Conservation (phyloP, 2,329 filamentous ascomycete genomes). For the Beauveria medogensis region DNA sequence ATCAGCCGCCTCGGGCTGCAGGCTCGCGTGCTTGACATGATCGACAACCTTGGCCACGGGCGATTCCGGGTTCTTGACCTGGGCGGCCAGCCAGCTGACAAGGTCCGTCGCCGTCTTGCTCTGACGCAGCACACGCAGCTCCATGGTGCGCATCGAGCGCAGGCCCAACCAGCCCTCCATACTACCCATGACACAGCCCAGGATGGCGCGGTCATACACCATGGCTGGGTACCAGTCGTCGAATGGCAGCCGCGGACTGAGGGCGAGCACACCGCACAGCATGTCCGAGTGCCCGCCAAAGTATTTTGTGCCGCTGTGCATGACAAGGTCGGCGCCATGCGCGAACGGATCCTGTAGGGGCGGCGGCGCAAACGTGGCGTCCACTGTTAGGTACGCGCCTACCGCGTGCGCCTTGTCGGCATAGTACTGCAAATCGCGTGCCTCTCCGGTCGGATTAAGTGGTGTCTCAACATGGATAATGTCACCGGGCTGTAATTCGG, state of each 20-base stretch:
- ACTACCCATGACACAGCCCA: constrained; percentile 81
- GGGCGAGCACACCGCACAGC: constrained; percentile 75
- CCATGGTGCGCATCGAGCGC: constrained; percentile 75
- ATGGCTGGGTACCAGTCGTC: constrained; percentile 54
- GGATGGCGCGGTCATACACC: constrained; percentile 59
- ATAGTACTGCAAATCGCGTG: constrained; percentile 63
- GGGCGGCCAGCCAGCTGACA: constrained; percentile 60
- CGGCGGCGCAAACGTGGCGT: constrained; percentile 89
- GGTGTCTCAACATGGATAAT: constrained; percentile 90
- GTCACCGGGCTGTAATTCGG: constrained; percentile 66
- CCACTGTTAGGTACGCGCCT: constrained; percentile 73
- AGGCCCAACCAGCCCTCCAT: constrained; percentile 90
- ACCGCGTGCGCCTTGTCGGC: constrained; percentile 62
- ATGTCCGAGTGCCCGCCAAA: constrained; percentile 92
- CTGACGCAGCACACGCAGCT: constrained; percentile 73
- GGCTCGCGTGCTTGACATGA: constrained; percentile 65
- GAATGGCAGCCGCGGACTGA: constrained; percentile 37
- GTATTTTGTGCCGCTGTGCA: constrained; percentile 96
- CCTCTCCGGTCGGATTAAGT: constrained; percentile 81
- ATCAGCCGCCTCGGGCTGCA: constrained; percentile 57
- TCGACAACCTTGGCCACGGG: constrained; percentile 47
- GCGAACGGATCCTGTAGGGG: constrained; percentile 78
- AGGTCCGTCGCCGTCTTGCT: constrained; percentile 60
- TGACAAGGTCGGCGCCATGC: constrained; percentile 74
- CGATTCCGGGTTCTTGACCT: constrained; percentile 32